Conservation (phyloP, 176 grass and related monocot species). For the Carex littledalei region DNA sequence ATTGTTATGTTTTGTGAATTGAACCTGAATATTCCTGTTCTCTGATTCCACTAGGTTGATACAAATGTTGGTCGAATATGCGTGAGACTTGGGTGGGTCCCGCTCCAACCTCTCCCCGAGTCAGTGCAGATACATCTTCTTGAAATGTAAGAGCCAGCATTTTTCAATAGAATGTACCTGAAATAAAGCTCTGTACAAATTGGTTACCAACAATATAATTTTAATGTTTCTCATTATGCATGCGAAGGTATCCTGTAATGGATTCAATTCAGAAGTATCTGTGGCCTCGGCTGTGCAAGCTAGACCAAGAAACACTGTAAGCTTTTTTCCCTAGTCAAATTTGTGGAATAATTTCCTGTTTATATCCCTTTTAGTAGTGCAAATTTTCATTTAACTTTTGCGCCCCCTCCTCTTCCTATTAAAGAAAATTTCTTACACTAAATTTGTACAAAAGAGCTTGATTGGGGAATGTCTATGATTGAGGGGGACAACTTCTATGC, state of each 20-base stretch:
- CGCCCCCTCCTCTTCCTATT: neutral
- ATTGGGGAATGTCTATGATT: neutral
- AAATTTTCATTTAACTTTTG: neutral
- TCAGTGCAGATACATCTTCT: slow-evolving; percentile 91
- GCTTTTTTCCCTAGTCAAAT: slow-evolving; percentile 6
- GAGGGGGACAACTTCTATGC: neutral
- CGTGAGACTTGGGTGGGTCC: slow-evolving; percentile 95
- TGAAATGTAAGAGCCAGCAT: slow-evolving; percentile 55
- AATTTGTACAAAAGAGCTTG: neutral
- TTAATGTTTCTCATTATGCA: slow-evolving; percentile 21
- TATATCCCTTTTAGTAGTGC: neutral
- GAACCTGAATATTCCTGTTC: neutral
- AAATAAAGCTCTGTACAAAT: slow-evolving; percentile 15
- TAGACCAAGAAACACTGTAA: slow-evolving; percentile 94
- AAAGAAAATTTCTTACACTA: neutral
- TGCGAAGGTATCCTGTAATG: slow-evolving; percentile 78
- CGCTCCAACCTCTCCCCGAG: slow-evolving; percentile 88
- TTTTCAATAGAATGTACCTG: slow-evolving; percentile 14
- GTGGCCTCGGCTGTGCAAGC: slow-evolving; percentile 96
- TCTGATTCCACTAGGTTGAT: slow-evolving; percentile 57
- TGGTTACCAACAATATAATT: neutral
- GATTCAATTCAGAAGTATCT: slow-evolving; percentile 88
- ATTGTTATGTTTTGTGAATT: neutral
- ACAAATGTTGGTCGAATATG: slow-evolving; percentile 97
- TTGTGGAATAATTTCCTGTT: neutral